Evolutionary conservation across 2,329 filamentous ascomycete genomes (phyloP).

Genomic region (Fusarium staphyleae): DNA sequence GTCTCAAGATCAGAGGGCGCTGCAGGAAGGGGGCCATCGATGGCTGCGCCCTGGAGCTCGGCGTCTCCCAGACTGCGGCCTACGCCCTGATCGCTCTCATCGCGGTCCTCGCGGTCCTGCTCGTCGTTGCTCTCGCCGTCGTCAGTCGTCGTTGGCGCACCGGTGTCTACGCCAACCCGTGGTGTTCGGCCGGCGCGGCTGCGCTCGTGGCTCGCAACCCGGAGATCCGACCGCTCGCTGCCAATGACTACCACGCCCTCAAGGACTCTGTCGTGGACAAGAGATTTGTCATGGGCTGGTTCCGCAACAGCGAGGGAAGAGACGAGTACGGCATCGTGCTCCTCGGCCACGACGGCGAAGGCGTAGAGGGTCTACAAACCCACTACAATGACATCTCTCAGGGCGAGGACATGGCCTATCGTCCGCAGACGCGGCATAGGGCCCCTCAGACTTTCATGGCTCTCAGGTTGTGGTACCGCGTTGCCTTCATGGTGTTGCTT

Average conservation of each 20-base stretch:
- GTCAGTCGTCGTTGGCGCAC: constrained; percentile 33
- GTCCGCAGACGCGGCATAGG: constrained; percentile 8
- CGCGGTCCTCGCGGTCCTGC: constrained; percentile 3
- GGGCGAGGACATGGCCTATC: constrained; percentile 11
- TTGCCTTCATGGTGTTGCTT: constrained; percentile 45
- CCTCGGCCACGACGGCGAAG: background rate
- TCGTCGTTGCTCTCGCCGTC: constrained; percentile 14
- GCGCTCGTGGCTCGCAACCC: constrained; percentile 32
- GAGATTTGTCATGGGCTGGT: constrained; percentile 28
- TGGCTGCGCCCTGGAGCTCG: constrained; percentile 32
- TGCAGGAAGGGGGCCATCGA: constrained; percentile 28
- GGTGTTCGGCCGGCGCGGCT: constrained; percentile 29
- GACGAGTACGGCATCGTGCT: constrained; percentile 34
- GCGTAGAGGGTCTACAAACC: background rate
- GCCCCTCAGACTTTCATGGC: constrained; percentile 46
- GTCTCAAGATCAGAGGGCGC: constrained; percentile 32
- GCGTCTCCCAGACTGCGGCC: constrained; percentile 23
- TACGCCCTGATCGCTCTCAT: constrained; percentile 26
- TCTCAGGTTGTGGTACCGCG: constrained; percentile 46
- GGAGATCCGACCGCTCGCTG: constrained; percentile 18
- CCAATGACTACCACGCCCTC: constrained; percentile 24
- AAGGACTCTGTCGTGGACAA: constrained; percentile 19
- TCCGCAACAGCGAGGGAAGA: constrained; percentile 11
- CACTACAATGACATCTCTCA: constrained; percentile 20
- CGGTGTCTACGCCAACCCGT: constrained; percentile 35